Percentiles rank a stretch among this genome's conserved stretches.
phyloP scores from a whole-genome alignment of 179 eudicot genomes.

The Spergularia azorica region DNA sequence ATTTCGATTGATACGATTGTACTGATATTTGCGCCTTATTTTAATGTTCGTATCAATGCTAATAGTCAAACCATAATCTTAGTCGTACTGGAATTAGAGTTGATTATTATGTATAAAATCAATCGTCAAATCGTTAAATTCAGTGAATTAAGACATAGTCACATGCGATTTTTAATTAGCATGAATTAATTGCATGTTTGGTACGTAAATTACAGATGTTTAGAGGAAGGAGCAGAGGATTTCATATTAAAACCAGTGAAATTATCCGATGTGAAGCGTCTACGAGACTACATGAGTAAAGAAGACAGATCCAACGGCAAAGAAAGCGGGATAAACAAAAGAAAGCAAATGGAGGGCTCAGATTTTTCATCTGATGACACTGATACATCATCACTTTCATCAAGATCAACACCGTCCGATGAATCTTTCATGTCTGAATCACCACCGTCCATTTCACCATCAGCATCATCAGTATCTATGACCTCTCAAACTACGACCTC shows the following conservation, averaged over 20 bases:
- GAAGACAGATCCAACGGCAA: slow-evolving; percentile 35
- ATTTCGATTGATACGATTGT: too few species aligned
- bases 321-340: slow-evolving; percentile 45
- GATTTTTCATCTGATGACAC: slow-evolving; percentile 34
- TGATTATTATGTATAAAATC: too few species aligned
- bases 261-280: slow-evolving; percentile 67
- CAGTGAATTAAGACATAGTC: neutral
- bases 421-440: slow-evolving; percentile 34
- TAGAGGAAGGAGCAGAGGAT: slow-evolving; percentile 96
- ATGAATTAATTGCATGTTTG: neutral
- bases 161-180: neutral
- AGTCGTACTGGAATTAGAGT: neutral
- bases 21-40: too few species aligned
- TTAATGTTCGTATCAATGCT: too few species aligned
- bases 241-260: slow-evolving; percentile 85
- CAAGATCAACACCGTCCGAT: slow-evolving; percentile 25
- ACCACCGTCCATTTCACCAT: slow-evolving; percentile 18
- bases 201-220: slow-evolving; percentile 45
- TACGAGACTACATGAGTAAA: slow-evolving; percentile 65
- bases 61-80: too few species aligned
- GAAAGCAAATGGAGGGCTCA: slow-evolving; percentile 54
- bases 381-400: slow-evolving; percentile 28
- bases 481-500: slow-evolving; percentile 4
- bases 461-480: slow-evolving; percentile 9
- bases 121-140: neutral